Percentiles rank a stretch among this genome's conserved stretches.
These are phyloP conservation scores for Apiotrichum domesticum DNA, from an alignment of 1,284 basidiomycete genomes.

Conservation along the genomic window DNA sequence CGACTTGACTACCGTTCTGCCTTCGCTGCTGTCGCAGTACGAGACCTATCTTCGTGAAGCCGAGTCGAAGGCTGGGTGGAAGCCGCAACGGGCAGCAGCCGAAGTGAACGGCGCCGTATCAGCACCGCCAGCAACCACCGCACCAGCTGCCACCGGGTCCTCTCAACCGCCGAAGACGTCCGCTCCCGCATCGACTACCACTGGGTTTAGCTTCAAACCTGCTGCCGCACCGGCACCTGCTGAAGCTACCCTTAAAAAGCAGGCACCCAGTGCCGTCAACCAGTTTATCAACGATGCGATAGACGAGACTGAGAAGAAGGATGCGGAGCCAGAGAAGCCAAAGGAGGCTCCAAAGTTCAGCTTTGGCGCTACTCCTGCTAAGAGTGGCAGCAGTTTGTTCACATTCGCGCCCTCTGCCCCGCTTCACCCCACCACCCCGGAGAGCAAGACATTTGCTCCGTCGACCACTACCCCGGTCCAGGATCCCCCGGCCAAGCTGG, in stretches of 20 bases:
- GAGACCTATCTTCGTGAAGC: conserved; percentile 56
- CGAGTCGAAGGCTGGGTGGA: conserved; percentile 49
- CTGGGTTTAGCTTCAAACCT: not conserved
- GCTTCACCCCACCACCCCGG: conserved; percentile 31
- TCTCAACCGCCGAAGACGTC: conserved; percentile 37
- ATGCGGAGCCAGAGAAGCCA: not conserved
- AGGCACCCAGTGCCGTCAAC: conserved; percentile 29
- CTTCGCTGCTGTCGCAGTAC: conserved; percentile 58
- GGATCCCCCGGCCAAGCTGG: conserved; percentile 30
- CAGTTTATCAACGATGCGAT: conserved; percentile 33
- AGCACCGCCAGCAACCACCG: not conserved
- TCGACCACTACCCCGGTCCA: conserved; percentile 17
- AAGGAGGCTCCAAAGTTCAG: conserved; percentile 12
- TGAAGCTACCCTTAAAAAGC: conserved; percentile 14
- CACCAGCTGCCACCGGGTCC: conserved; percentile 40
- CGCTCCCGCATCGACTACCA: conserved; percentile 8
- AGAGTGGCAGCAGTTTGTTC: conserved; percentile 21
- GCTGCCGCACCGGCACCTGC: conserved; percentile 5
- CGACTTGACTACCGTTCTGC: conserved; percentile 54
- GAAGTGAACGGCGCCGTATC: not conserved
- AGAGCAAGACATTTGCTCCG: conserved; percentile 31
- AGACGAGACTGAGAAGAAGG: conserved; percentile 11
- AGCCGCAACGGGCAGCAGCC: conserved; percentile 10
- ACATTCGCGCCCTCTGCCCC: conserved; percentile 37
- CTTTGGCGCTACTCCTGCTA: conserved; percentile 10